Base-by-base conservation (phyloP, 345 rosid species). In the Eucalyptus sp. region DNA sequence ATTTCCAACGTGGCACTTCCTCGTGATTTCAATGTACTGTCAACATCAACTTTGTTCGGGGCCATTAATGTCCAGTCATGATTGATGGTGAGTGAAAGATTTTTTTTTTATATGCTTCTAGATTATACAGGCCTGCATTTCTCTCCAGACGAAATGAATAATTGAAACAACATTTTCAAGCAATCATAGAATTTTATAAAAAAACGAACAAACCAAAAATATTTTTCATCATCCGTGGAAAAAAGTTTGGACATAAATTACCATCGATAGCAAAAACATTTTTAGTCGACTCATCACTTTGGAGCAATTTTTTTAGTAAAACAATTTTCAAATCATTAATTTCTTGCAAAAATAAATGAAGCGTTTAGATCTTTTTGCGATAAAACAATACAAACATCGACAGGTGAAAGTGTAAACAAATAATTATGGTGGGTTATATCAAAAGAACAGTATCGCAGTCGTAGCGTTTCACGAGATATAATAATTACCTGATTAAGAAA, bases 161-260 rank as follows among this genome's bases (percentile, higher is more conserved):
- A 0, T 52, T 20, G 20, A 20, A 52, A 52, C 58, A 56, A 4
- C 6, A 24, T 56, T 56, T 56, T 56, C 27, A 56, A 56, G 29
- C 6, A 24, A 6, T 24, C 29, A 9, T 1, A 2, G 27, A 25
- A 62, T 0, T 62, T 62, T 29, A 7, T 2, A 29, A 27, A 29
- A 29, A 27, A 62, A 12, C 0, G 31, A 62, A 13, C 3, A 62
- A 3, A 29, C 15, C 0, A n/a, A 64, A 64, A 14, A n/a, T 4
- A 15, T 7, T n/a, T 64, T 7, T 14, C 20, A 64, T 64, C 6
- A 0, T 31, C 1, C 0, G 0, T 4, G 3, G 1, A 64, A 15
- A n/a, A 2, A 14, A n/a, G 1, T n/a, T 7, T n/a, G 4, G 3
- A n/a, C 2, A n/a, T 64, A 4, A 64, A 7, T 7, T n/a, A n/a